Evolutionary conservation across 2,329 filamentous ascomycete genomes (phyloP), one percentile per base, ranked within the genome.

Genomic region (Neurospora sp.): DNA sequence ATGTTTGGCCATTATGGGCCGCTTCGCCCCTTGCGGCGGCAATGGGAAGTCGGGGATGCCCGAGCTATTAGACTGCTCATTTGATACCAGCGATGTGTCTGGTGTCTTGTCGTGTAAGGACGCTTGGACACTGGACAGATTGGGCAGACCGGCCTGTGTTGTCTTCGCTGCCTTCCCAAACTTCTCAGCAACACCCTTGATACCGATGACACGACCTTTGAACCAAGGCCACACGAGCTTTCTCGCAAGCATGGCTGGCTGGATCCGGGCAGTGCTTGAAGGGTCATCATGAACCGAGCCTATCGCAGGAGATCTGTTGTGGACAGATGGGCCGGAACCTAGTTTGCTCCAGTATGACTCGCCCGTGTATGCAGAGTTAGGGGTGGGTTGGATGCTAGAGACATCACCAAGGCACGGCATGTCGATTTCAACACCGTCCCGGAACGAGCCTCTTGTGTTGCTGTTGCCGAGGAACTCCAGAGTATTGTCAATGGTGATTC

Each of bases 381-480:
- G 73, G 2, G 74, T 75, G n/a, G 70, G 74, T 46, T 74, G 74
- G 19, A 77, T 73, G 39, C 74, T 77, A 40, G 19, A 58, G 39
- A 71, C 67, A 9, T 72, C 69, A 15, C 70, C 62, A 28, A 76
- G 68, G 6, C 74, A 72, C 4, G 77, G 78, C 10, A 79, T 76
- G 43, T 74, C 74, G 68, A 77, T 72, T 38, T 79, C 76, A n/a
- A 79, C 67, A 8, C 69, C 73, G 52, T 75, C 76, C 15, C 76
- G 74, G 68, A 78, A 79, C 1, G 76, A 76, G 43, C 28, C 52
- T 36, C 70, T 70, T 19, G 74, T 71, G 28, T 73, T 74, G 36
- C 72, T 71, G 13, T 71, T 74, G 17, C 73, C 73, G 13, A 74
- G 71, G 1, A 73, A 71, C 8, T 58, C 73, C 23, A 69, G 66